Base-by-base conservation (phyloP, 2,329 filamentous ascomycete species). In the Chaetomium sp. region DNA sequence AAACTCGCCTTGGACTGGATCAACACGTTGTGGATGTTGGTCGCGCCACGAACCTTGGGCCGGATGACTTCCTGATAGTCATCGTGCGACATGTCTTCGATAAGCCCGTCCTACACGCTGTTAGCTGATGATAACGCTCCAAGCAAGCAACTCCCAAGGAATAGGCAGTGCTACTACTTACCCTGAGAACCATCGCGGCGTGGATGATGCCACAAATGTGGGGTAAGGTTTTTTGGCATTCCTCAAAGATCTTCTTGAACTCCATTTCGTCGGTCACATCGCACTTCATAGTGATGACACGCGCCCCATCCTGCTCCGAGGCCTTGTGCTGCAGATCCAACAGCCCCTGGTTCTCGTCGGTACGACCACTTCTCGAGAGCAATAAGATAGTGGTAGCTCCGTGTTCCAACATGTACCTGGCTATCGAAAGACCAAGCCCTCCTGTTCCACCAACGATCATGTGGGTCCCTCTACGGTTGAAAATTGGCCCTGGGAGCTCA, bases 141-240 rank as follows among this genome's bases (percentile, higher is more conserved):
- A 27, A 27, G 19, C 19, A 27, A 27, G 19, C 19, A 27, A 27
- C 19, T 12, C 14, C 2, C 40, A 11, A 8, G 35, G 1, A 12
- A 10, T 2, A 6, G 61, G 43, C 19, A 57, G 41, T 35, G 46
- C 50, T n/a, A 50, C 19, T 6, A 67, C 66, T 50, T 60, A 66
- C 51, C 59, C 67, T 55, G 51, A 66, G 55, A 49, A 68, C 64
- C 67, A 70, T 69, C 35, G 67, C 66, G 9, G 67, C 66, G 49
- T 70, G 67, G 27, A 69, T 59, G 12, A 70, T 59, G 33, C 68
- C 68, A 45, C 65, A 66, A 43, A 70, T 65, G 14, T 62, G 65
- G 34, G 67, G 68, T 37, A 68, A 57, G 8, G 54, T 51, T 49
- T 58, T 56, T 1, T 49, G 49, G 42, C 62, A 64, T n/a, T 66